Evolutionary conservation across 169 alveolate genomes (phyloP).

Genomic region (Eimeria maxima): DNA sequence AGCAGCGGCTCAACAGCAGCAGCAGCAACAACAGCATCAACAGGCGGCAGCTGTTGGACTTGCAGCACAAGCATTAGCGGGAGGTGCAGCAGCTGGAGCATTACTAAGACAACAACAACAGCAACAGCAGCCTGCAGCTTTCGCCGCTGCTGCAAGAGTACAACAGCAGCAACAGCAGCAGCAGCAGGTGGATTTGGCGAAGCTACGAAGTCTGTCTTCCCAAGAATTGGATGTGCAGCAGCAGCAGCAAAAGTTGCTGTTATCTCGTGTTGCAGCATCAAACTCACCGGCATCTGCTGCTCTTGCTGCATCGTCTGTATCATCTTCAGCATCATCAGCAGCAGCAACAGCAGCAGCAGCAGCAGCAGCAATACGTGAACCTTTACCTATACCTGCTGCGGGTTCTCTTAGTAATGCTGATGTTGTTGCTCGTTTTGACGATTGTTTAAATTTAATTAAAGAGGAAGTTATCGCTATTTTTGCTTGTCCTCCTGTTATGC

Average conservation of each 20-base stretch:
- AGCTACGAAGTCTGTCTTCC: not conserved
- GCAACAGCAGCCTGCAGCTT: slow-evolving; percentile 48
- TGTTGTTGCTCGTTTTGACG: slow-evolving; percentile 33
- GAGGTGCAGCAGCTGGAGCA: slow-evolving; percentile 28
- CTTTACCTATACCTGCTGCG: not conserved
- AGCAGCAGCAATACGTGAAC: too few species aligned
- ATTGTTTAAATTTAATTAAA: slow-evolving; percentile 10
- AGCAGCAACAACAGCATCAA: too few species aligned
- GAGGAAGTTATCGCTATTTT: slow-evolving; percentile 71
- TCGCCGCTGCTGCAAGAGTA: slow-evolving; percentile 33
- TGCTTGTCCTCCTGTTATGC: slow-evolving; percentile 65
- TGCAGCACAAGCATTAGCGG: slow-evolving; percentile 55
- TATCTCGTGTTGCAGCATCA: not conserved
- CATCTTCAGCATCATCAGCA: too few species aligned
- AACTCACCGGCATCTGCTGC: not conserved
- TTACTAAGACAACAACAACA: slow-evolving; percentile 13
- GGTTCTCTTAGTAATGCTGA: not conserved
- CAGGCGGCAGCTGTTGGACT: slow-evolving; percentile 24
- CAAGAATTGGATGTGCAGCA: not conserved
- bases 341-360: too few species aligned
- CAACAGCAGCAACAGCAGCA: slow-evolving; percentile 18
- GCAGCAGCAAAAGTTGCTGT: slow-evolving; percentile 31
- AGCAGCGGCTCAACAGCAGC: too few species aligned
- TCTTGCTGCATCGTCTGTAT: not conserved
- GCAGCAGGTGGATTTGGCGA: slow-evolving; percentile 3